Base-by-base conservation (phyloP, 2,329 filamentous ascomycete species). In the Pseudopyricularia javanii region DNA sequence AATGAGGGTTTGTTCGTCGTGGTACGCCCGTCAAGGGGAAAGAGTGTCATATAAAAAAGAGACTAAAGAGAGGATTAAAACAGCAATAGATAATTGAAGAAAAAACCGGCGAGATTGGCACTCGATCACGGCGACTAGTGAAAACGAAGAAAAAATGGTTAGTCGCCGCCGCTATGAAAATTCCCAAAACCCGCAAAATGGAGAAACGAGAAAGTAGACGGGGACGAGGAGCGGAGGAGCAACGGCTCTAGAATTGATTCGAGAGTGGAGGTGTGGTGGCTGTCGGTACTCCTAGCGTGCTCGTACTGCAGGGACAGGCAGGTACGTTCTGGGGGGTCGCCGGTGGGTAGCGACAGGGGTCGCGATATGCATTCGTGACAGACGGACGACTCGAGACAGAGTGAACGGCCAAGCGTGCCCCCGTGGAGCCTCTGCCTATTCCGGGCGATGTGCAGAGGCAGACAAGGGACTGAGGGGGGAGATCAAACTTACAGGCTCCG, bases 401-500 rank as follows among this genome's bases (percentile, higher is more conserved):
- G 32, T 35, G 20, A 22, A 22, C 35, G 48, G 32, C 48, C 48
- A 33, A 50, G 48, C 34, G 32, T 22, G n/a, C 40, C 48, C 48
- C 47, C 30, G 33, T 34, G 33, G 33, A 49, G 47, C 47, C 9
- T 50, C 22, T 50, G 48, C 48, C 48, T 50, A 50, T 35, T 50
- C 33, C 20, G 32, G 48, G 22, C 12, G 48, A 20, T n/a, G 47
- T 20, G 32, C 30, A 7, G 33, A 26, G 11, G 12, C 20, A 26
- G 32, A 12, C 60, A 59, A 59, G 62, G 60, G 58, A 61, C 54
- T 55, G 56, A 60, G 55, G 61, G 61, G 57, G 61, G 47, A 61
- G 60, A 66, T 66, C 67, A 71, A 49, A 30, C 47, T 33, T 22
- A 49, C 47, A 49, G 48, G 40, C 28, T 26, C 40, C 17, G 40